Conservation (phyloP, 768 basidiomycete species). For the Coprinopsis strossmayeri region DNA sequence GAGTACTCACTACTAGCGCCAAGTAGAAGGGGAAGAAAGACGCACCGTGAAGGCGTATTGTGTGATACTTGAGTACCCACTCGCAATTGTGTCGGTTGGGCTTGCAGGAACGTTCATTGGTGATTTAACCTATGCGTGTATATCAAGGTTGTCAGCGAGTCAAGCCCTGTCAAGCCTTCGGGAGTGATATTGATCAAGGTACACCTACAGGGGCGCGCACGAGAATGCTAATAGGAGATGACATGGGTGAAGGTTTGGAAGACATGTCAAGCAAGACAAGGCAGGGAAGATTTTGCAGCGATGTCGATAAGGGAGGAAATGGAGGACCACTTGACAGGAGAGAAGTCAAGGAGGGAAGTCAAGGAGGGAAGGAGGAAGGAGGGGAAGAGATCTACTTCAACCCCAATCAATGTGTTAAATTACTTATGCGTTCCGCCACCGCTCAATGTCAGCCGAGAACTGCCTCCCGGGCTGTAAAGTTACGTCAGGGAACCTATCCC, state of each 20-base stretch:
- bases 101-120: not conserved
- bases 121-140: not conserved
- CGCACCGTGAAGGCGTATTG: not conserved
- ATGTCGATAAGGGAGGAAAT: no score
- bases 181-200: not conserved
- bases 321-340: not conserved
- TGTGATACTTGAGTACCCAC: slow-evolving; percentile 6
- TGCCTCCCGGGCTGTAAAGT: no score
- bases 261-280: not conserved
- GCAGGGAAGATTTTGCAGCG: no score
- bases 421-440: no score
- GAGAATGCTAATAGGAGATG: not conserved
- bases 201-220: not conserved
- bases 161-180: not conserved
- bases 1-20: not conserved
- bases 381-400: no score
- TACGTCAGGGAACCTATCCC: no score
- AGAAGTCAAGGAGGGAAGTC: no score
- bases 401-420: no score
- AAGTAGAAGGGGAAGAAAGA: no score
- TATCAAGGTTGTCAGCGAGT: no score
- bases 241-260: not conserved
- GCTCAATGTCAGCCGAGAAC: no score
- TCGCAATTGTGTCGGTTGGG: slow-evolving; percentile 10
- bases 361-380: no score